Conservation (phyloP, 2,329 filamentous ascomycete species). For the Ceratocystis destructans region DNA sequence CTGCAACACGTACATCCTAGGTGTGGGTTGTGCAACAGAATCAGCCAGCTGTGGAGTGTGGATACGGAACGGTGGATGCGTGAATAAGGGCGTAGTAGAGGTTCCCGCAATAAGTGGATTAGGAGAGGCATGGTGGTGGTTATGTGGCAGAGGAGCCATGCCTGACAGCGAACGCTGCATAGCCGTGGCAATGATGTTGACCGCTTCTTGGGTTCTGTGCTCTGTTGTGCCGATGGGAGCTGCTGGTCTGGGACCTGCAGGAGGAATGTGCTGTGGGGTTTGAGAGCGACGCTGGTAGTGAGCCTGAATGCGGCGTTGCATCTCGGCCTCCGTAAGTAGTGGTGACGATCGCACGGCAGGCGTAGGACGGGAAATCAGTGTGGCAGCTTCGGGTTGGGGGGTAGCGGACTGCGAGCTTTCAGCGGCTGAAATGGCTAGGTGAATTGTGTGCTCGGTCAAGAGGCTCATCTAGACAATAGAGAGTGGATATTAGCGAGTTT, state of each 20-base stretch:
- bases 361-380: neutral
- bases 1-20: conserved; percentile 13
- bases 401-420: neutral
- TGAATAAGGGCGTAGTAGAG: conserved; percentile 6
- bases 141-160: neutral
- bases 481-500: conserved; percentile 20
- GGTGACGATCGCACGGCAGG: conserved; percentile 15
- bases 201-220: conserved; percentile 12
- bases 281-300: conserved; percentile 15
- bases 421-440: conserved; percentile 16
- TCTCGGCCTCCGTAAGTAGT: conserved; percentile 17
- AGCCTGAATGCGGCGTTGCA: conserved; percentile 17
- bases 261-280: conserved; percentile 10
- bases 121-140: neutral
- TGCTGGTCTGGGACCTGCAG: neutral
- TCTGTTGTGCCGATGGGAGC: neutral
- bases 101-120: neutral
- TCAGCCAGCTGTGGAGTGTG: conserved; percentile 14
- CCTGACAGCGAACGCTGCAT: conserved; percentile 15
- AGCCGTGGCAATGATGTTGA: conserved; percentile 18
- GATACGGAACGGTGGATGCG: conserved; percentile 7
- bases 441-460: conserved; percentile 14
- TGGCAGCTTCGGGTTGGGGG: neutral
- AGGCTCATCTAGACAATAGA: conserved; percentile 12
- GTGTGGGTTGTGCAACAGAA: neutral